phyloP scores from a whole-genome alignment of 306 rosid genomes.

The Lathyrus tuberosus region DNA sequence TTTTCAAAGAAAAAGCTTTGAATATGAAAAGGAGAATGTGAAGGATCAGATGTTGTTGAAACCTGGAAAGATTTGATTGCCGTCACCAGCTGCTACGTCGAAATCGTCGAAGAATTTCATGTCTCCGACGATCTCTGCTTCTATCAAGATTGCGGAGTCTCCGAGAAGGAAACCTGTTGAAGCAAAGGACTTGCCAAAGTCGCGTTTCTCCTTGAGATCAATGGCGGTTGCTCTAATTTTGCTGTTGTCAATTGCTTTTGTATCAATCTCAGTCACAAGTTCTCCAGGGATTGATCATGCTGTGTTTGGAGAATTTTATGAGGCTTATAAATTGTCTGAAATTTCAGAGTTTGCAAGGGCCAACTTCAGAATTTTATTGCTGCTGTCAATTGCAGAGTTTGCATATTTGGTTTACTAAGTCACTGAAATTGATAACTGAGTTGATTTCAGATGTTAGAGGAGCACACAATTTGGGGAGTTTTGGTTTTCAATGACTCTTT shows the following conservation, averaged over 20 bases:
- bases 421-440: slow-evolving; percentile 43
- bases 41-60: slow-evolving; percentile 56
- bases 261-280: slow-evolving; percentile 46
- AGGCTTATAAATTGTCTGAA: slow-evolving; percentile 39
- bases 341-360: slow-evolving; percentile 47
- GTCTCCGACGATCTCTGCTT: slow-evolving; percentile 90
- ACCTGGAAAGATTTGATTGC: slow-evolving; percentile 56
- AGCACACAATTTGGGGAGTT: slow-evolving; percentile 39
- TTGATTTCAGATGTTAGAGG: slow-evolving; percentile 47
- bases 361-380: slow-evolving; percentile 37
- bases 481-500: too few relatives aligned
- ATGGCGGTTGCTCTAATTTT: slow-evolving; percentile 53
- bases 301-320: slow-evolving; percentile 42
- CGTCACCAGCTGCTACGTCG: slow-evolving; percentile 62
- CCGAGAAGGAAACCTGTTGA: slow-evolving; percentile 67
- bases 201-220: slow-evolving; percentile 41
- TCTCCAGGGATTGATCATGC: slow-evolving; percentile 44
- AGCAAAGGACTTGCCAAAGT: slow-evolving; percentile 41
- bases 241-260: slow-evolving; percentile 47
- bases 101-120: slow-evolving; percentile 76
- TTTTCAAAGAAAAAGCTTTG: slow-evolving; percentile 48
- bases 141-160: slow-evolving; percentile 62
- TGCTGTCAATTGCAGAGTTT: slow-evolving; percentile 16
- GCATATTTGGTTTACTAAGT: slow-evolving; percentile 40
- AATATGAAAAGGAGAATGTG: slow-evolving; percentile 75